A percentile compares a stretch with the other conserved stretches of the same genome.
Conservation (phyloP, 805 yeast species). For the Teunomyces tritomae region DNA sequence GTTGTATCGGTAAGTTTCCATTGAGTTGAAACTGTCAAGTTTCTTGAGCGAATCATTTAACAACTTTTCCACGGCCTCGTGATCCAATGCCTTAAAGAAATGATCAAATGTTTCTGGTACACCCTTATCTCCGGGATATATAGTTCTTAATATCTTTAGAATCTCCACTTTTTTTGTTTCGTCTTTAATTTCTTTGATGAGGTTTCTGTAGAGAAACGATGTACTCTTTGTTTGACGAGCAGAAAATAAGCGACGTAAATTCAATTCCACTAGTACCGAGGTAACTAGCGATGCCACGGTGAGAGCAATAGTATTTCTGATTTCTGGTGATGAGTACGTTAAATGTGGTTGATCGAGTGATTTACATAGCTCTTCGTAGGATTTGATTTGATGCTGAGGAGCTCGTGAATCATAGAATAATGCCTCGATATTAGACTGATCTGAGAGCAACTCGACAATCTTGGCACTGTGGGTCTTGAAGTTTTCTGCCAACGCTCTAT, state of each 20-base stretch:
- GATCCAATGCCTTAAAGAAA: constrained; percentile 15
- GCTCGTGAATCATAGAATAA: constrained; percentile 7
- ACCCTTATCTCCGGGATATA: constrained; percentile 8
- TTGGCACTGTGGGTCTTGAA: constrained; percentile 12
- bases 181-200: constrained; percentile 18
- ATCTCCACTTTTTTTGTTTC: constrained; percentile 16
- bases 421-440: constrained; percentile 8
- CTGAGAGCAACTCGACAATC: constrained; percentile 10
- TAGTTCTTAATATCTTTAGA: constrained; percentile 11
- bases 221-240: constrained; percentile 2
- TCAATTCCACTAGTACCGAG: constrained; percentile 28
- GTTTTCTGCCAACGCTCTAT: constrained; percentile 10
- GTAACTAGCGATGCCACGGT: constrained; percentile 23
- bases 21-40: constrained; percentile 21
- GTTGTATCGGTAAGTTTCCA: constrained; percentile 20
- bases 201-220: constrained; percentile 14
- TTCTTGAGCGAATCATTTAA: constrained; percentile 9
- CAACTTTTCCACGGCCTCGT: constrained; percentile 7
- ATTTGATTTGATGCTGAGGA: not conserved
- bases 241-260: constrained; percentile 18
- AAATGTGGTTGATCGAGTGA: not conserved
- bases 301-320: constrained; percentile 21
- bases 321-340: constrained; percentile 16
- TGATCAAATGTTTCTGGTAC: constrained; percentile 12
- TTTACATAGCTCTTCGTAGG: not conserved